Base-by-base conservation (phyloP, 2,329 filamentous ascomycete species). In the Talaromyces islandicus region DNA sequence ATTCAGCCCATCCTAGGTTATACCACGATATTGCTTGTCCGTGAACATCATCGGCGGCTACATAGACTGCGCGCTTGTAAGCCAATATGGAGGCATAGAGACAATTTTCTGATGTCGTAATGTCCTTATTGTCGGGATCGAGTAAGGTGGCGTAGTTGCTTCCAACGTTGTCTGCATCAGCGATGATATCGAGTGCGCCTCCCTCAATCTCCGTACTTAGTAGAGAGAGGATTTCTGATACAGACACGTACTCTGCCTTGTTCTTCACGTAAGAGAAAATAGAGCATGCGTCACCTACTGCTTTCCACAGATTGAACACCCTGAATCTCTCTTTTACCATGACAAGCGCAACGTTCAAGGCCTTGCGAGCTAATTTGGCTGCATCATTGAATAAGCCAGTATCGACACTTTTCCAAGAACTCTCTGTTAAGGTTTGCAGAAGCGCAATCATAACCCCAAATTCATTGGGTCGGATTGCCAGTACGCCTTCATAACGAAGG, bases 21-120 rank as follows among this genome's bases (percentile, higher is more conserved):
- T 96, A 99, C 83, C 93, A 94, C 0, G 92, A 91, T n/a, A 97
- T 90, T 1, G 94, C 91, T 74, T 95, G 92, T 3, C 93, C 92
- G 71, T 97, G 90, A 7, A 85, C 72, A 69, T 99, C 92, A 61
- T 87, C 80, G 0, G 86, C 78, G 17, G 88, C 88, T 43, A 87
- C 83, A 66, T 89, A 78, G 14, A 97, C 87, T 7, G 92, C 92
- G 64, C 90, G 85, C 73, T 97, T 99, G 73, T 95, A 90, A 6
- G 91, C 89, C 19, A 97, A 78, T 29, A 97, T 90, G 0, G 89
- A 85, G 14, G 88, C 85, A 62, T 90, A 83, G 0, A 95, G 74
- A 63, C 83, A 87, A 63, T 81, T 78, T 66, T 65, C 81, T 69
- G 41, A 80, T 65, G 65, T 79, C 77, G 14, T 77, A 2, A 55